A percentile compares a stretch with the other conserved stretches of the same genome.
phyloP scores from a whole-genome alignment of 78 protist species.

The Dictyostelium brefeldianum region DNA sequence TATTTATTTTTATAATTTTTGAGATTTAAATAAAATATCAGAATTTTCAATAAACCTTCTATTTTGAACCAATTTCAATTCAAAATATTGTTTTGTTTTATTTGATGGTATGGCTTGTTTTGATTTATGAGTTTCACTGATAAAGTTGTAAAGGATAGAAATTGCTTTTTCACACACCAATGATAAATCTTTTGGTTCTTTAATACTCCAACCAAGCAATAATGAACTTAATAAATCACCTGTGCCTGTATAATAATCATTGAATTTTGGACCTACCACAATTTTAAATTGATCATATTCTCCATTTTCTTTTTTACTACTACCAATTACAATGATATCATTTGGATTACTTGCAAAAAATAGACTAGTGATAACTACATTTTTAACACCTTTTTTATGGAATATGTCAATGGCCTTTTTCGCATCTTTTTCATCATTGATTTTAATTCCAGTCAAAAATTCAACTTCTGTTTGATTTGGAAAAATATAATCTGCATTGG shows the following conservation, averaged over 20 bases:
- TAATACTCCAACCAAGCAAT: conserved; percentile 69
- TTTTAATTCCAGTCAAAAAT: conserved; percentile 67
- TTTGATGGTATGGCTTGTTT: conserved; percentile 3
- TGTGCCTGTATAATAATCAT: conserved; percentile 86
- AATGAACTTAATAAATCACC: conserved; percentile 89
- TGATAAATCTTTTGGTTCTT: conserved; percentile 14
- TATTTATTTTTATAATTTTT: neutral
- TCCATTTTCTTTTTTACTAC: conserved; percentile 13
- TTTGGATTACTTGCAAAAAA: neutral
- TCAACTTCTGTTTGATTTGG: conserved; percentile 93
- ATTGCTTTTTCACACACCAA: conserved; percentile 58
- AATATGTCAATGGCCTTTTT: conserved; percentile 48
- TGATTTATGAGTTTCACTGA: conserved; percentile 36
- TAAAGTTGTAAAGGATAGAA: conserved; percentile 34
- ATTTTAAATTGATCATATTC: conserved; percentile 17
- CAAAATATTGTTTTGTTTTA: conserved; percentile 29
- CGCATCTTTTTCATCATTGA: conserved; percentile 61
- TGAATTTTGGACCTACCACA: conserved; percentile 44
- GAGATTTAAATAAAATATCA: conserved; percentile 29
- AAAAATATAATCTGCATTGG: conserved; percentile 82
- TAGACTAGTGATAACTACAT: conserved; percentile 85
- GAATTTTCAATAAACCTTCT: conserved; percentile 40
- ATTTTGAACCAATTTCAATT: conserved; percentile 42
- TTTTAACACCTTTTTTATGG: conserved; percentile 77
- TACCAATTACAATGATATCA: conserved; percentile 56